These are phyloP conservation scores for Pythium rishiriense DNA, from an alignment of 352 stramenopile genomes.

Conservation along the genomic window DNA sequence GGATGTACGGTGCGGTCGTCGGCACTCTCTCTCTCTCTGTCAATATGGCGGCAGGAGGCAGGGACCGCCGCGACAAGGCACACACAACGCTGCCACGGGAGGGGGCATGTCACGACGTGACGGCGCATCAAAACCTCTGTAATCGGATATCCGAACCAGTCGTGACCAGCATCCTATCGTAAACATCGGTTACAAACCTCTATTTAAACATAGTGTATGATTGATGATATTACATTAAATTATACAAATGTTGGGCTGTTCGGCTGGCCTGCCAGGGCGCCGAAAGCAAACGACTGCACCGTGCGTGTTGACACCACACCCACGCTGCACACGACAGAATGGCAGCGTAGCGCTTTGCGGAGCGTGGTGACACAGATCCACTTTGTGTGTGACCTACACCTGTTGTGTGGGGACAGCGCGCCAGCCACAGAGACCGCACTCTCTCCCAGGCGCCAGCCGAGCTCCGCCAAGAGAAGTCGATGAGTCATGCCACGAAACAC, in stretches of 20 bases:
- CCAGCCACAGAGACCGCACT: too few relatives aligned
- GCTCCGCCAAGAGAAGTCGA: too few relatives aligned
- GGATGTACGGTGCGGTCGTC: background rate
- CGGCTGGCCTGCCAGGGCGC: too few relatives aligned
- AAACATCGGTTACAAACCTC: background rate
- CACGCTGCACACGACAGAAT: too few relatives aligned
- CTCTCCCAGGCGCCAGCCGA: too few relatives aligned
- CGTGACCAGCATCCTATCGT: background rate
- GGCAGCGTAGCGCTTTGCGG: too few relatives aligned
- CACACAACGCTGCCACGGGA: background rate
- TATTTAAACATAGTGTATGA: background rate
- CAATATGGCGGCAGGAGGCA: background rate
- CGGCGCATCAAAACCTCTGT: background rate
- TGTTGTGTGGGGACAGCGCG: too few relatives aligned
- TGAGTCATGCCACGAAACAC: too few relatives aligned
- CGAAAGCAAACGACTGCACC: background rate
- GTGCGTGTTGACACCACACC: too few relatives aligned
- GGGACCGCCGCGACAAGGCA: too few relatives aligned
- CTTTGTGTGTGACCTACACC: too few relatives aligned
- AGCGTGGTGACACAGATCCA: too few relatives aligned
- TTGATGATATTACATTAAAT: background rate
- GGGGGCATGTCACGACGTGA: constrained; percentile 5
- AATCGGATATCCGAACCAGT: constrained; percentile 7
- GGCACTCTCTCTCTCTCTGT: constrained; percentile 1
- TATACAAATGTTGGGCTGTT: background rate